Evolutionary conservation across 176 grass and related monocot species (phyloP).

Genomic region (Alopecurus myosuroides): DNA sequence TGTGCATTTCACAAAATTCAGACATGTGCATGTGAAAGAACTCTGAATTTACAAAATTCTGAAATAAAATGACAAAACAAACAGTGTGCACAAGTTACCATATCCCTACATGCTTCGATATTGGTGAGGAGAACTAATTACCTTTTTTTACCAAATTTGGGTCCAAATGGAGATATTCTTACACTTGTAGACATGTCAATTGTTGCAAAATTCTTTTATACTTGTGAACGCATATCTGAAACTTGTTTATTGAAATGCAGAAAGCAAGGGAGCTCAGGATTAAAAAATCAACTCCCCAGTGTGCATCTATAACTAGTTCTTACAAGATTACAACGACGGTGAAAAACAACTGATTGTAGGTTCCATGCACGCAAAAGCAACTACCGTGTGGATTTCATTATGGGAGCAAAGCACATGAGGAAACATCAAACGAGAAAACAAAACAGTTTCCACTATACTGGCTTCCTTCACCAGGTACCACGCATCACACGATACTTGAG

Average conservation of each 20-base stretch:
- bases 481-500: neutral
- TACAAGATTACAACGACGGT: neutral
- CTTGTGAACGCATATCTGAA: neutral
- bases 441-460: neutral
- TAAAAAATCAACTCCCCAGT: neutral
- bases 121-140: neutral
- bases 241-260: neutral
- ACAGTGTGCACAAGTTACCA: neutral
- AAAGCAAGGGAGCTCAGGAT: neutral
- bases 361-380: neutral
- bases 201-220: neutral
- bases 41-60: neutral
- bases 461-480: neutral
- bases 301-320: neutral
- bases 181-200: neutral
- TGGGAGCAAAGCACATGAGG: neutral
- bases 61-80: neutral
- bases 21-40: neutral
- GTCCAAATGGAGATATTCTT: neutral
- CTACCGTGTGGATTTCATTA: neutral
- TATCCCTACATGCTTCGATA: neutral
- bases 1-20: neutral
- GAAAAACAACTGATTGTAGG: neutral
- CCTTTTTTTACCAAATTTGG: neutral
- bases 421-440: neutral